A percentile compares a stretch with the other conserved stretches of the same genome.
Evolutionary conservation across 371 early-diverging fungal species (phyloP).

Genomic region (Mucor sp.): DNA sequence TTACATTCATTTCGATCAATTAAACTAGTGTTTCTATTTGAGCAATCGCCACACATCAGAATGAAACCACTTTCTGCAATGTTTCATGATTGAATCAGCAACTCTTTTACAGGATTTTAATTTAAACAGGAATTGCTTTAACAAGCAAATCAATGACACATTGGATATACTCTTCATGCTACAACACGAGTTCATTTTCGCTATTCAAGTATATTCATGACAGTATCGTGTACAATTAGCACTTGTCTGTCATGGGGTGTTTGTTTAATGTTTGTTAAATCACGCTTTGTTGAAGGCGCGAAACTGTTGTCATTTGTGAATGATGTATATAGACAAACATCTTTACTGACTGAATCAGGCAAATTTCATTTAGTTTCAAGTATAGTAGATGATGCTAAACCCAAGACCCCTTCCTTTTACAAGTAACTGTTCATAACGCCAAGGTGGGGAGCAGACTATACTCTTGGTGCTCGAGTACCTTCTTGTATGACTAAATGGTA

Average conservation of each 20-base stretch:
- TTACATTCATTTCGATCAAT: neutral
- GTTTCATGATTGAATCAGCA: neutral
- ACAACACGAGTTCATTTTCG: neutral
- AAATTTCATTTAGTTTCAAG: neutral
- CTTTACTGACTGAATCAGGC: neutral
- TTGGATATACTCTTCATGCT: neutral
- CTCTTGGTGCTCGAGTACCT: neutral
- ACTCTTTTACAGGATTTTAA: neutral
- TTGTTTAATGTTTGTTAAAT: neutral
- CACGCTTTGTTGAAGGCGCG: neutral
- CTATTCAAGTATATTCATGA: neutral
- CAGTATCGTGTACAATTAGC: neutral
- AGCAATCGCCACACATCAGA: neutral
- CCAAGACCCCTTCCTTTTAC: no score
- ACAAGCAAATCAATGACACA: neutral
- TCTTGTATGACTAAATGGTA: neutral
- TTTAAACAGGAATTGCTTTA: neutral
- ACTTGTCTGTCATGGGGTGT: neutral
- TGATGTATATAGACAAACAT: neutral
- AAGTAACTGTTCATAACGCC: no score
- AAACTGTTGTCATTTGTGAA: no score
- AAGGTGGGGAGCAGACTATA: neutral
- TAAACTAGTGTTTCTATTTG: neutral
- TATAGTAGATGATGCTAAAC: no score
- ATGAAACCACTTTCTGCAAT: neutral